Evolutionary conservation across 1,139 yeast species (phyloP).

Genomic region (Kazachstania sp.): DNA sequence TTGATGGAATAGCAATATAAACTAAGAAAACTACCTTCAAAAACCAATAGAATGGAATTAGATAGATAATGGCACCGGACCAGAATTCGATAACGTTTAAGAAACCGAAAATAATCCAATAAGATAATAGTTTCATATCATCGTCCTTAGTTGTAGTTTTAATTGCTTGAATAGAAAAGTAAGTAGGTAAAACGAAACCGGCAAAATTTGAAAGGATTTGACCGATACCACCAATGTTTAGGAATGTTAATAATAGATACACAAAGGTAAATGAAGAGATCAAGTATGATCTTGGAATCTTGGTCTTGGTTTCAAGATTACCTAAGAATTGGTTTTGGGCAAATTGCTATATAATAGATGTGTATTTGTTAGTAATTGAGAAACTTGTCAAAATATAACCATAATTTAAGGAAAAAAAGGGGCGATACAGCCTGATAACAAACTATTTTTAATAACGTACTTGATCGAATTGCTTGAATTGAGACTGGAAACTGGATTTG

Average conservation of each 20-base stretch:
- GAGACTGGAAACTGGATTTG: slow-evolving; percentile 20
- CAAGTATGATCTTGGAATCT: slow-evolving; percentile 84
- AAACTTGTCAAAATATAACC: not conserved
- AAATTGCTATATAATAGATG: slow-evolving; percentile 6
- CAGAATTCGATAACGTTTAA: slow-evolving; percentile 90
- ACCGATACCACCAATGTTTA: slow-evolving; percentile 90
- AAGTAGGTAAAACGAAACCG: slow-evolving; percentile 85
- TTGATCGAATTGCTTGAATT: slow-evolving; percentile 21
- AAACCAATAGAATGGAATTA: slow-evolving; percentile 95
- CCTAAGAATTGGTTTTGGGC: slow-evolving; percentile 35
- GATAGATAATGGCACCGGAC: slow-evolving; percentile 84
- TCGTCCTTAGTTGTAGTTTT: slow-evolving; percentile 60
- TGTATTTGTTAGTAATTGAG: not conserved
- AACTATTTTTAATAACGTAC: slow-evolving; percentile 14
- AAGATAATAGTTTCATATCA: slow-evolving; percentile 80
- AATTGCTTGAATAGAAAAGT: slow-evolving; percentile 77
- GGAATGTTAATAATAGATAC: slow-evolving; percentile 69
- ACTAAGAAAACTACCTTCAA: slow-evolving; percentile 83
- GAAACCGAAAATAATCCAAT: slow-evolving; percentile 95
- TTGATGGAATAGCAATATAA: slow-evolving; percentile 80
- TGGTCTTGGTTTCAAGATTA: slow-evolving; percentile 52
- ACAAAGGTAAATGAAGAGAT: slow-evolving; percentile 54
- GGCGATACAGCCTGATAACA: not conserved
- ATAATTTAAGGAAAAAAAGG: not conserved
- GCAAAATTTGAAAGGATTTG: slow-evolving; percentile 88